Conservation (phyloP, 495 filamentous ascomycete genomes). For the Penicillium ochrochloron region DNA sequence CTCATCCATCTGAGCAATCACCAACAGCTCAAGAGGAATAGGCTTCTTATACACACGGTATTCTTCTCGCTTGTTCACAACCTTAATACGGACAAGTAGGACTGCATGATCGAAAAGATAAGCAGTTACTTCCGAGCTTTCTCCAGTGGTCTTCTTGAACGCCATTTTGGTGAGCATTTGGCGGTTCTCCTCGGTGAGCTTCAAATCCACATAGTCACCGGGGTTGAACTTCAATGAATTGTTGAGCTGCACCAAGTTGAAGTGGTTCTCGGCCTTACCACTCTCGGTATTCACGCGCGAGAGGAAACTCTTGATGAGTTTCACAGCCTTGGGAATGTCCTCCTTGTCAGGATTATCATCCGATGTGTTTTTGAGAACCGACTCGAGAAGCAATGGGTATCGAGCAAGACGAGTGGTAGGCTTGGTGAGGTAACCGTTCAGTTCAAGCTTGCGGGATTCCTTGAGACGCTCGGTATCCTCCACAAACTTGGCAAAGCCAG, state of each 20-base stretch:
- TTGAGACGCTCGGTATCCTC: constrained; percentile 96
- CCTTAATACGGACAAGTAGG: constrained; percentile 84
- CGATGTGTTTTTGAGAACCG: constrained; percentile 83
- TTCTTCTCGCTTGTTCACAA: constrained; percentile 90
- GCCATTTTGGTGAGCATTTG: constrained; percentile 91
- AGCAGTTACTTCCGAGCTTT: constrained; percentile 85
- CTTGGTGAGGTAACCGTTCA: constrained; percentile 98
- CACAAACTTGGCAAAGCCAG: constrained; percentile 86
- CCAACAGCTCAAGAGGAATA: constrained; percentile 90
- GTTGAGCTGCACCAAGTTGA: constrained; percentile 91
- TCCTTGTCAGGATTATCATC: constrained; percentile 86
- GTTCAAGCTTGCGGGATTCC: constrained; percentile 93
- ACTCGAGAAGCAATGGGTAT: constrained; percentile 93
- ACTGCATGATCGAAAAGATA: constrained; percentile 97
- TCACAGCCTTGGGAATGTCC: constrained; percentile 87
- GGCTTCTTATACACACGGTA: constrained; percentile 93
- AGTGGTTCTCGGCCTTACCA: constrained; percentile 96
- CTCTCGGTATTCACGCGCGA: constrained; percentile 90
- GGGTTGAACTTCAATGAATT: constrained; percentile 84
- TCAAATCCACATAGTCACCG: constrained; percentile 89
- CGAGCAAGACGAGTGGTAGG: constrained; percentile 94
- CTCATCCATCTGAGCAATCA: constrained; percentile 96
- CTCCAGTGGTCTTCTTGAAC: constrained; percentile 88
- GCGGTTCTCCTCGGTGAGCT: constrained; percentile 90
- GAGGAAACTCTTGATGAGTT: constrained; percentile 82